Percentiles rank a stretch among this genome's conserved stretches.
Conservation (phyloP, 352 stramenopile genomes). For the Globisporangium takayamanum region DNA sequence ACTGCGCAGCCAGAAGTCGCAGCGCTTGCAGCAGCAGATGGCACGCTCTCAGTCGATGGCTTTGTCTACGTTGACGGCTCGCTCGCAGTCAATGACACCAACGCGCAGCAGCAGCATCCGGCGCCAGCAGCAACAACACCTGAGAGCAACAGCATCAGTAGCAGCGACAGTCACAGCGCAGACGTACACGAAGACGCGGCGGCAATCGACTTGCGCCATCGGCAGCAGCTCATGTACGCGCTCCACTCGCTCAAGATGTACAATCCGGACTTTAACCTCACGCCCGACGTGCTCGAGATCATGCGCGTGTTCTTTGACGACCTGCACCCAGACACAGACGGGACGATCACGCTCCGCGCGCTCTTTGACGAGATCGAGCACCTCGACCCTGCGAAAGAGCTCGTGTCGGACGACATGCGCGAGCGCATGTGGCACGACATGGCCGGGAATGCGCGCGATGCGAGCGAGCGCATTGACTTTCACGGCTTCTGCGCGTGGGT, state of each 20-base stretch:
- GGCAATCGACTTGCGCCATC: slow-evolving; percentile 2
- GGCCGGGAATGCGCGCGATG: slow-evolving; percentile 8
- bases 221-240: slow-evolving; percentile 31
- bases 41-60: slow-evolving; percentile 3
- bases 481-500: slow-evolving; percentile 66
- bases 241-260: slow-evolving; percentile 66
- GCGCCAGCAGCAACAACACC: background rate
- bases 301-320: slow-evolving; percentile 77
- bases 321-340: slow-evolving; percentile 37
- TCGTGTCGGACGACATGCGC: slow-evolving; percentile 41
- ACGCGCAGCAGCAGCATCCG: background rate
- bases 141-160: background rate
- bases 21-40: background rate
- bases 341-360: slow-evolving; percentile 42
- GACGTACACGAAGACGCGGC: background rate
- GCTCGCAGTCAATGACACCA: background rate
- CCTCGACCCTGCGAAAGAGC: slow-evolving; percentile 40
- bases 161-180: background rate
- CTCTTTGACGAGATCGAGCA: slow-evolving; percentile 62
- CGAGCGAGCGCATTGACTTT: slow-evolving; percentile 53
- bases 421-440: slow-evolving; percentile 40
- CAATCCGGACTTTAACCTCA: slow-evolving; percentile 81
- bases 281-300: slow-evolving; percentile 73
- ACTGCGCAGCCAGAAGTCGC: background rate
- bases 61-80: slow-evolving; percentile 6